Conservation (phyloP, 805 yeast genomes). For the Isabelozyma rhagii region DNA sequence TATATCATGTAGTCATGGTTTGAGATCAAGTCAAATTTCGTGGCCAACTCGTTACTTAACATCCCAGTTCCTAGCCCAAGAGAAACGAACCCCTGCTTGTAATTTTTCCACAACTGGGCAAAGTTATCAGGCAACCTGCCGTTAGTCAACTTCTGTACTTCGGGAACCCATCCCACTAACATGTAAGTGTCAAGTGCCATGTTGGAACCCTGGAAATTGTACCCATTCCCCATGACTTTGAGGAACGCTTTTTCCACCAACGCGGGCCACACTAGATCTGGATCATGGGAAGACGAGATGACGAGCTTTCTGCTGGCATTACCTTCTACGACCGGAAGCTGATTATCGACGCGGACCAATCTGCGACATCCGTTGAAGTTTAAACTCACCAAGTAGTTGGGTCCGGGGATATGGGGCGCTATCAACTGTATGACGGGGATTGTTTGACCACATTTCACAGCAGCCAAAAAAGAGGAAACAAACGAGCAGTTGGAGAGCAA, state of each 20-base stretch:
- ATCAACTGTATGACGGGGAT: conserved; percentile 18
- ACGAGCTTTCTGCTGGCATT: conserved; percentile 22
- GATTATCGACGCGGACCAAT: conserved; percentile 44
- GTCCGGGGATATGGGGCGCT: conserved; percentile 19
- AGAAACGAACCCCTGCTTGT: conserved; percentile 35
- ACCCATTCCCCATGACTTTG: conserved; percentile 54
- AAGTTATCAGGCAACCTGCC: conserved; percentile 29
- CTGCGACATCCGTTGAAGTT: conserved; percentile 54
- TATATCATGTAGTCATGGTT: conserved; percentile 71
- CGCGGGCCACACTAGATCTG: conserved; percentile 57
- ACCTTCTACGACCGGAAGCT: conserved; percentile 35
- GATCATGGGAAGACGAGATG: conserved; percentile 34
- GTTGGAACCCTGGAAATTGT: conserved; percentile 70
- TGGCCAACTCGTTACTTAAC: conserved; percentile 30
- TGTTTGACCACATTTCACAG: conserved; percentile 23
- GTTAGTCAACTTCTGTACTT: conserved; percentile 37
- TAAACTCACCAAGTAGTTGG: conserved; percentile 38
- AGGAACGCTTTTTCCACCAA: conserved; percentile 76
- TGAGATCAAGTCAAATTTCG: conserved; percentile 39
- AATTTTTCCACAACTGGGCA: conserved; percentile 16
- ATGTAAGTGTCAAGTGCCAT: conserved; percentile 66
- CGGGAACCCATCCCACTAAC: conserved; percentile 75
- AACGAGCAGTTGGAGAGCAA: conserved; percentile 69
- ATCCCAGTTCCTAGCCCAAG: conserved; percentile 70
- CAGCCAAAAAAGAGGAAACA: conserved; percentile 62